Conservation (phyloP, 2,329 filamentous ascomycete species). For the Arthrobotrys iridis region DNA sequence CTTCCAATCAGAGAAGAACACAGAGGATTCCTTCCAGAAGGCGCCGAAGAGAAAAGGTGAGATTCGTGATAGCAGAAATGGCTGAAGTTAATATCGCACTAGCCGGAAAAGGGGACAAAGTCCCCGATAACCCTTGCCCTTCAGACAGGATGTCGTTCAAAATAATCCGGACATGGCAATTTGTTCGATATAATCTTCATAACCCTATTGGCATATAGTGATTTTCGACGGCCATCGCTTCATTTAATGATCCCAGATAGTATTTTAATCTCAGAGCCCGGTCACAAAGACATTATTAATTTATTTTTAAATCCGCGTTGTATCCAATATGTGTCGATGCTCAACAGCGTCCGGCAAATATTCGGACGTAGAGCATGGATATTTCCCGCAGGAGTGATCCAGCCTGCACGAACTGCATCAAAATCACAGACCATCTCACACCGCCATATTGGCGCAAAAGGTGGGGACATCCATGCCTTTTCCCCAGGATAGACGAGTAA, state of each 20-base stretch:
- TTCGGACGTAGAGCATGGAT: background rate
- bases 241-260: background rate
- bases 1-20: constrained; percentile 9
- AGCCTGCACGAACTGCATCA: constrained; percentile 1
- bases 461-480: background rate
- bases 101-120: constrained; percentile 46
- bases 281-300: too few species aligned
- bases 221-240: background rate
- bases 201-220: background rate
- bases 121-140: constrained; percentile 43
- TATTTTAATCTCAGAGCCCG: background rate
- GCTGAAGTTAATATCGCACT: constrained; percentile 25
- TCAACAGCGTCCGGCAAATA: constrained; percentile 6
- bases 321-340: background rate
- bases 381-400: background rate
- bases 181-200: constrained; percentile 4
- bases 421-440: constrained; percentile 4
- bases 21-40: constrained; percentile 36
- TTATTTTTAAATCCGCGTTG: background rate
- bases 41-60: constrained; percentile 5
- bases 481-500: background rate
- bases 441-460: background rate
- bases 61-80: background rate
- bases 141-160: constrained; percentile 2
- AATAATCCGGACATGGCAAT: constrained; percentile 38